Percentiles rank a stretch among this genome's conserved stretches.
Evolutionary conservation across 2,329 filamentous ascomycete species (phyloP).

Genomic region (Cryphonectria nitschkei): DNA sequence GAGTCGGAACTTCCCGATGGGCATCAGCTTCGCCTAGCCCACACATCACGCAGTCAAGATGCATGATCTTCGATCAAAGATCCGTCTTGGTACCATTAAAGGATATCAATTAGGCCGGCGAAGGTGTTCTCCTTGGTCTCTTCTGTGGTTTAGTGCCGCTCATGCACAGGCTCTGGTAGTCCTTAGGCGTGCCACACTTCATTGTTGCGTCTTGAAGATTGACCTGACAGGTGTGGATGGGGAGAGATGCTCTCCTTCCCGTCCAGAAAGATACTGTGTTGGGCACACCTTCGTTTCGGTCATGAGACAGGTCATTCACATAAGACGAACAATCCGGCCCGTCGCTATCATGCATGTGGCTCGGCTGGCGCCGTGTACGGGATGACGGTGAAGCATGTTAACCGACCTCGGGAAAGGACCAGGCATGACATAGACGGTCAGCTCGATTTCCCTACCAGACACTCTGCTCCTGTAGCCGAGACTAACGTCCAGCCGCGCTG

Average conservation of each 20-base stretch:
- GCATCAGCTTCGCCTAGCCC: neutral
- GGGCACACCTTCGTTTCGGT: neutral
- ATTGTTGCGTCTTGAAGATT: neutral
- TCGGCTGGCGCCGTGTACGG: constrained; percentile 1
- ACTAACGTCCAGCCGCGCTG: neutral
- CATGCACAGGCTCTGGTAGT: neutral
- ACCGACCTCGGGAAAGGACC: neutral
- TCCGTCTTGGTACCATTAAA: neutral
- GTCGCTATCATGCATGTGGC: neutral
- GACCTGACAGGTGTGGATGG: neutral
- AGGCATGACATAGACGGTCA: neutral
- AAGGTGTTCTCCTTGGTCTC: neutral
- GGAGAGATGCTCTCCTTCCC: neutral
- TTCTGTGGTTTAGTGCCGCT: neutral
- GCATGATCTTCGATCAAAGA: neutral
- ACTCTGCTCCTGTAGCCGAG: neutral
- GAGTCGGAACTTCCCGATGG: neutral
- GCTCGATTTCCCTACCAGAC: neutral
- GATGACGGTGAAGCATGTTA: neutral
- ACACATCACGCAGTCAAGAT: neutral
- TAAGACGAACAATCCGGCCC: neutral
- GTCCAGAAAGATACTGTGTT: neutral
- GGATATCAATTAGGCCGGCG: neutral
- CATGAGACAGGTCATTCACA: neutral
- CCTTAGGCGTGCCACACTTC: neutral